Percentiles rank a stretch among this genome's conserved stretches.
Conservation (phyloP, 2,329 filamentous ascomycete species). For the Setomelanomma holmii region DNA sequence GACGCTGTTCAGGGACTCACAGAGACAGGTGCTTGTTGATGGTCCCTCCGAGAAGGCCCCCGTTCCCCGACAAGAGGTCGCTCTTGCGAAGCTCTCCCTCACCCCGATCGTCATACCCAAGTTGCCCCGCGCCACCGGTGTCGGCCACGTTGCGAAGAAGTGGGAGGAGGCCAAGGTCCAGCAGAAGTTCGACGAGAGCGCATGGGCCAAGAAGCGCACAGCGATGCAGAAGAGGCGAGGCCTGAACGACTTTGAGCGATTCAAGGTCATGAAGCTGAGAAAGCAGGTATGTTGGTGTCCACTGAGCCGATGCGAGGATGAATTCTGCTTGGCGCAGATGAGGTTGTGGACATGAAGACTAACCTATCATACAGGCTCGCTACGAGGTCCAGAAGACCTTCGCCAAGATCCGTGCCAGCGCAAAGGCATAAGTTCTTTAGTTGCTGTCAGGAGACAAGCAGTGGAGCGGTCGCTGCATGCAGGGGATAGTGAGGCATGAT, state of each 20-base stretch:
- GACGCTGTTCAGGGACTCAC: slow-evolving; percentile 38
- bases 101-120: slow-evolving; percentile 87
- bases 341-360: slow-evolving; percentile 14
- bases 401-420: slow-evolving; percentile 73
- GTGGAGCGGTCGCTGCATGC: slow-evolving; percentile 40
- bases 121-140: slow-evolving; percentile 84
- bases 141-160: slow-evolving; percentile 80
- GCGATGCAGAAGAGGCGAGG: slow-evolving; percentile 85
- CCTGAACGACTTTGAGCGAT: slow-evolving; percentile 98
- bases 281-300: slow-evolving; percentile 87
- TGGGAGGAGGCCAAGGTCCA: slow-evolving; percentile 95
- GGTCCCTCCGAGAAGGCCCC: slow-evolving; percentile 82
- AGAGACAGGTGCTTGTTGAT: slow-evolving; percentile 86
- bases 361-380: slow-evolving; percentile 65
- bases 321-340: neutral
- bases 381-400: slow-evolving; percentile 98
- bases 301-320: neutral
- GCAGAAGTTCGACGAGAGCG: slow-evolving; percentile 87
- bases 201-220: slow-evolving; percentile 92
- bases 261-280: slow-evolving; percentile 99
- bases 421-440: slow-evolving; percentile 47
- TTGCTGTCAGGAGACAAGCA: slow-evolving; percentile 37
- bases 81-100: slow-evolving; percentile 84
- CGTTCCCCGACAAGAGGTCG: slow-evolving; percentile 85
- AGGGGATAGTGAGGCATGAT: slow-evolving; percentile 44